phyloP scores from a whole-genome alignment of 495 filamentous ascomycete genomes.

The Saxispiralis lemnorum region DNA sequence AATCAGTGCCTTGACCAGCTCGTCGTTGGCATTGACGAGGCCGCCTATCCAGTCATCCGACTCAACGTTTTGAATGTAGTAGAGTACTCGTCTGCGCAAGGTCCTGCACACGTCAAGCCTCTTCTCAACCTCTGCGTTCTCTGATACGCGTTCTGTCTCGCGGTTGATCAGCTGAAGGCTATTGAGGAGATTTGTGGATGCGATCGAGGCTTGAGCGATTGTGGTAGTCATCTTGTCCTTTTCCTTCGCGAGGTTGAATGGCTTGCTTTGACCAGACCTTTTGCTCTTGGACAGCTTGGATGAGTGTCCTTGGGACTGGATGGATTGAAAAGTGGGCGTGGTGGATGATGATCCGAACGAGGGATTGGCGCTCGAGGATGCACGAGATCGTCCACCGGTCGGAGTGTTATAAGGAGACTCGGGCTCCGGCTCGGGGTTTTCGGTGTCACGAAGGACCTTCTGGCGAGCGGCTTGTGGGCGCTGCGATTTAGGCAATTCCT shows the following conservation, averaged over 20 bases:
- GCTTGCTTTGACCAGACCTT: constrained; percentile 24
- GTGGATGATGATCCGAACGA: neutral
- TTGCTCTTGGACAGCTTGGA: constrained; percentile 28
- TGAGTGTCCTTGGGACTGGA: constrained; percentile 5
- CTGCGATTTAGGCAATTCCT: constrained; percentile 52
- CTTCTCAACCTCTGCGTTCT: constrained; percentile 55
- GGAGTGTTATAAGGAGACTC: constrained; percentile 1
- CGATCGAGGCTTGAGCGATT: constrained; percentile 70
- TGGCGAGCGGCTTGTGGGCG: constrained; percentile 51
- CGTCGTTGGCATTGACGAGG: constrained; percentile 30
- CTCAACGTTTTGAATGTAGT: constrained; percentile 47
- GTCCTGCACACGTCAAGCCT: constrained; percentile 76
- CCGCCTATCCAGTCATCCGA: constrained; percentile 31
- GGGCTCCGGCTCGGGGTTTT: constrained; percentile 29
- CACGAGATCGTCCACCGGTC: neutral
- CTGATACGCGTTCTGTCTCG: constrained; percentile 71
- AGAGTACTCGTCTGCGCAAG: constrained; percentile 63
- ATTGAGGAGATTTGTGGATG: constrained; percentile 81
- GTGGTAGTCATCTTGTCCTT: constrained; percentile 65
- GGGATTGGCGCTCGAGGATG: constrained; percentile 1
- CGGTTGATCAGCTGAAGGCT: constrained; percentile 79
- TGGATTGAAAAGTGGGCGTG: constrained; percentile 10
- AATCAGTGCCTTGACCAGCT: constrained; percentile 75
- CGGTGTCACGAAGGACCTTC: constrained; percentile 63
- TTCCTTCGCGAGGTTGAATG: constrained; percentile 75